These are phyloP conservation scores for Chiua sp. DNA, from an alignment of 1,284 basidiomycete species.

Conservation along the genomic window DNA sequence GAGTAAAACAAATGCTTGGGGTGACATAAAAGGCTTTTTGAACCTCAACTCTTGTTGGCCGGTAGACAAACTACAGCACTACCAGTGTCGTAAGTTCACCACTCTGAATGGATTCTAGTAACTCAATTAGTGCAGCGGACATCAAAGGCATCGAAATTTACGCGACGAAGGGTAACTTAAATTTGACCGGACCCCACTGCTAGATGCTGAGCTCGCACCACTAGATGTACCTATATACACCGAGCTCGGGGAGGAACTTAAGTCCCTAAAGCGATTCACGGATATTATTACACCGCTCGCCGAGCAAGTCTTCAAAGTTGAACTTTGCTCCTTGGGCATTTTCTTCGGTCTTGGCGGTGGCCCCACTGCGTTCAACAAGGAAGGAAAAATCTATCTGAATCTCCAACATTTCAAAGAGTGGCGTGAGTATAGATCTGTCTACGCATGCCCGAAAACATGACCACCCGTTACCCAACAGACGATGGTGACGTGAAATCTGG, in stretches of 20 bases:
- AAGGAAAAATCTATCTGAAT: not conserved
- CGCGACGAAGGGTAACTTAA: not conserved
- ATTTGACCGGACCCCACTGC: not conserved
- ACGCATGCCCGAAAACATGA: too few relatives aligned
- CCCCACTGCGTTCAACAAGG: not conserved
- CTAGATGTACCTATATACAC: not conserved
- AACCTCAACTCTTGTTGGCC: not conserved
- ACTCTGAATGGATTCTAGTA: not conserved
- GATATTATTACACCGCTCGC: not conserved
- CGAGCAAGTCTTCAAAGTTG: not conserved
- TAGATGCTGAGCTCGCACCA: not conserved
- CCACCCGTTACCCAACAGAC: not conserved
- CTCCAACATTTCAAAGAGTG: not conserved
- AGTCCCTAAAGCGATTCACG: not conserved
- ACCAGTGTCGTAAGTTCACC: not conserved
- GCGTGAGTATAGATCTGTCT: not conserved
- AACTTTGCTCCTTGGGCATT: not conserved
- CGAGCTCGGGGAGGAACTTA: not conserved
- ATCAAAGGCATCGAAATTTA: not conserved
- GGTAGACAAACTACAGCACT: not conserved
- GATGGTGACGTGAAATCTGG: conserved; percentile 60
- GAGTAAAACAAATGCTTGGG: not conserved
- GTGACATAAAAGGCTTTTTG: not conserved
- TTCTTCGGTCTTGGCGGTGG: not conserved
- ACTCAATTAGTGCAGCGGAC: not conserved